Base-by-base conservation (phyloP, 108 stramenopile species). In the Fragilaria radians region DNA sequence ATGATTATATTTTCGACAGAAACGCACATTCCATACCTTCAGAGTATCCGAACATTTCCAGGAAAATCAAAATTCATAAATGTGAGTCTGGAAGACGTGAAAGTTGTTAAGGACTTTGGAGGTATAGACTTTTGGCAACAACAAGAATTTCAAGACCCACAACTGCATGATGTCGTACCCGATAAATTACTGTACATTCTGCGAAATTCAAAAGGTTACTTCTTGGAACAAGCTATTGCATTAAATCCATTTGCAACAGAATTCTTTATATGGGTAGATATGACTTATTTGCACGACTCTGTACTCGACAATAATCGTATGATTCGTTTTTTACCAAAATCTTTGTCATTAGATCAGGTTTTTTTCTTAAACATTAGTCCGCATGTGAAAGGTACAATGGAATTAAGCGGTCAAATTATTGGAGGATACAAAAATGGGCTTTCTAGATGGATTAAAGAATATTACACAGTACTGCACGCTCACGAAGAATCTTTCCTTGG, bases 81-180 rank as follows among this genome's bases (percentile, higher is more conserved):
- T 51, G 7, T 51, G 7, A 9, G 7, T 24, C 50, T 51, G 50
- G 22, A 51, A 19, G 17, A 51, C 7, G 24, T 21, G 50, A 51
- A 7, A 7, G 23, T 51, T 51, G 50, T 51, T 7, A 19, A 51
- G 50, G 23, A 51, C 7, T 51, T 24, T 25, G 36, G 36, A 11
- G 50, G 50, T 21, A 51, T 51, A 21, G 50, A 51, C 19, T 51
- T 51, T 25, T 51, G 50, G 50, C 17, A 51, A 51, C n/a, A 51
- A 7, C 50, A 51, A 51, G 24, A 7, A 7, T 24, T 7, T 24
- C 24, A 19, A 7, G 50, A 51, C 7, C 50, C 50, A 18, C 50
- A 51, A 19, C 36, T 7, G 7, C 36, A 42, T 42, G 36, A 7
- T 42, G 9, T 21, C 23, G 22, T 19, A 21, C 17, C 9, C 7